Base-by-base conservation (phyloP, 305 asterid genomes). In the Nicotiana rustica region DNA sequence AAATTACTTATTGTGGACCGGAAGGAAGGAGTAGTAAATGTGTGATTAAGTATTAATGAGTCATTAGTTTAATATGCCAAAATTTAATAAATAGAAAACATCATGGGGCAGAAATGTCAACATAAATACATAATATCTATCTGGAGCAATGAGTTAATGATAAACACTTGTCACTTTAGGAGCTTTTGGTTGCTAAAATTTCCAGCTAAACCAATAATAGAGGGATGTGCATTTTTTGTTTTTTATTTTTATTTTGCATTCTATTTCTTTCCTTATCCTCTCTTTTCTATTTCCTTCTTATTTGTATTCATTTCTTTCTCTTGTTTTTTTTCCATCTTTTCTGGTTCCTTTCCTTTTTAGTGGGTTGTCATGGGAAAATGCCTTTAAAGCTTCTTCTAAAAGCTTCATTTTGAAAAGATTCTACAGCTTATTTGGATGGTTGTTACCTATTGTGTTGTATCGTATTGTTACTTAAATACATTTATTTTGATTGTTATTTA, bases 81-180 rank as follows among this genome's bases (percentile, higher is more conserved):
- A 70, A 41, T 70, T 70, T 70, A 2, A 70, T 38, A 38, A 38
- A 69, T 69, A 69, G 56, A 55, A 70, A 70, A 1, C 12, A 70
- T 19, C n/a, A 70, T 18, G 57, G 57, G 35, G 12, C n/a, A 57
- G 21, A 59, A 33, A n/a, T 52, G 47, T 29, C 79, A 75, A 49
- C 44, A 33, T 33, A 33, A 33, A 33, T 33, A 25, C 44, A 47
- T 7, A 2, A 19, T 6, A 75, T 4, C 59, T 1, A 49, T 14
- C 59, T 52, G 59, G 59, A 52, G 17, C 25, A 0, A 49, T 49
- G 41, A 25, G 29, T 25, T 49, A 14, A 7, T 73, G 64, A 47
- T 49, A 17, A 59, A 29, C 44, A 73, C 79, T 73, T 18, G 25
- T 75, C 79, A 75, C 25, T 49, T 69, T 7, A 73, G 79, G 41